Base-by-base conservation (phyloP, 257 asterid species). In the Gynochthodes officinalis region DNA sequence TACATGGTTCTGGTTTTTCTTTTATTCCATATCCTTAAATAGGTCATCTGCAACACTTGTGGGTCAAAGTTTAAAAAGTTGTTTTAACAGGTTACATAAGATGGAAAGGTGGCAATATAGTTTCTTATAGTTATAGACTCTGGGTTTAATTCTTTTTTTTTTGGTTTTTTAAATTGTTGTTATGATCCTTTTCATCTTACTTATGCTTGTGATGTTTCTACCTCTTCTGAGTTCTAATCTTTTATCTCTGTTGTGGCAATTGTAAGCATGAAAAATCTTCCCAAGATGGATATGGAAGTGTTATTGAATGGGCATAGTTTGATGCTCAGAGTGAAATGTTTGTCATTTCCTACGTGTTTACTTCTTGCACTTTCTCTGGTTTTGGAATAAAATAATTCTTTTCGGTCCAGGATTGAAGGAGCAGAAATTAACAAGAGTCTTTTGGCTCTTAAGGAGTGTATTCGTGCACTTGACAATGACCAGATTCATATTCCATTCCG, bases 401-500 rank as follows among this genome's bases (percentile, higher is more conserved):
- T 62, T 68, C 63, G 44, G 53, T 72, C 67, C 88, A 92, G 98
- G 85, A 92, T 95, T 73, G 99, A 95, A 82, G 99, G 99, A 69
- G 99, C 99, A 77, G 99, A 95, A 84, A 95, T 92, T 74, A 95
- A 92, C 87, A 95, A 90, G 88, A 95, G 98, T 75, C 87, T 95
- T 69, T 79, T 90, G 83, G 97, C 99, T 69, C 89, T 95, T 14
- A 92, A 95, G 85, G 98, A 95, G 82, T 92, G 98, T 76, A 95
- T 92, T 39, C 96, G 98, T 54, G 98, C 98, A 74, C 96, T 95
- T 44, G 99, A 92, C 84, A 95, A 90, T 73, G 98, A 92, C 78
- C 98, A 95, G 82, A 85, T 92, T 77, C 99, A 95, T 81, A 92
- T 92, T 76, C 99, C 99, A 73, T 95, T 95, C 75, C 95, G 96